These are phyloP conservation scores for Cladosporium velox DNA, from an alignment of 2,329 filamentous ascomycete species.

Conservation along the genomic window DNA sequence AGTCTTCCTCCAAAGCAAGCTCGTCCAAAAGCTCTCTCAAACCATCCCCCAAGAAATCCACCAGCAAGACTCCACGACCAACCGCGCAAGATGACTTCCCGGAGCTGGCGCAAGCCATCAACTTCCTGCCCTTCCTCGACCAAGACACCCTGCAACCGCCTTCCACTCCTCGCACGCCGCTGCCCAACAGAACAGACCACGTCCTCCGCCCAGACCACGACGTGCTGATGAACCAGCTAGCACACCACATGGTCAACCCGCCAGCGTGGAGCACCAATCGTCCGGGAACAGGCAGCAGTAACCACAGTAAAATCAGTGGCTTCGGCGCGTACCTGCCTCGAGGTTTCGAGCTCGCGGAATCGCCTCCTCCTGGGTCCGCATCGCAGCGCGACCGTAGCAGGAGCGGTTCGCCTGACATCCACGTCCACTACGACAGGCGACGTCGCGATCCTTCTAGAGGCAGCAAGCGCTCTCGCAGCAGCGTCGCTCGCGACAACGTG, in stretches of 20 bases:
- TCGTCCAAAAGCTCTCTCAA: background rate
- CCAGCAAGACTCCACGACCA: background rate
- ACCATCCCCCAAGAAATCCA: background rate
- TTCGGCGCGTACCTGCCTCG: background rate
- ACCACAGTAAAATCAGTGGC: background rate
- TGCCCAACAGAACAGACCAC: background rate
- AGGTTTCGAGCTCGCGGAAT: background rate
- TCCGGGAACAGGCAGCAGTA: background rate
- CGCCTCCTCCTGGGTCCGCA: background rate
- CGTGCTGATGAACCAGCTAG: background rate
- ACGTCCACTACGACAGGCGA: background rate
- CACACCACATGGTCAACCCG: background rate
- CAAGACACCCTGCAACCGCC: background rate
- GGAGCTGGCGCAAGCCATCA: background rate
- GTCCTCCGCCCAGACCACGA: background rate
- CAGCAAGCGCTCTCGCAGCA: background rate
- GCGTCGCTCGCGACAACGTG: background rate
- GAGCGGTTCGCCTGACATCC: background rate
- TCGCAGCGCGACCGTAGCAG: too few relatives aligned
- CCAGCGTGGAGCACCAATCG: background rate
- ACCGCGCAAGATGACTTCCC: background rate
- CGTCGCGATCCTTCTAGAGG: background rate
- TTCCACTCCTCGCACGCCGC: background rate
- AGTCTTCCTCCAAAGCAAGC: background rate
- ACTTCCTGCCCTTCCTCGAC: background rate